These are phyloP conservation scores for Annulohypoxylon nitens DNA, from an alignment of 495 filamentous ascomycete genomes.

Conservation along the genomic window DNA sequence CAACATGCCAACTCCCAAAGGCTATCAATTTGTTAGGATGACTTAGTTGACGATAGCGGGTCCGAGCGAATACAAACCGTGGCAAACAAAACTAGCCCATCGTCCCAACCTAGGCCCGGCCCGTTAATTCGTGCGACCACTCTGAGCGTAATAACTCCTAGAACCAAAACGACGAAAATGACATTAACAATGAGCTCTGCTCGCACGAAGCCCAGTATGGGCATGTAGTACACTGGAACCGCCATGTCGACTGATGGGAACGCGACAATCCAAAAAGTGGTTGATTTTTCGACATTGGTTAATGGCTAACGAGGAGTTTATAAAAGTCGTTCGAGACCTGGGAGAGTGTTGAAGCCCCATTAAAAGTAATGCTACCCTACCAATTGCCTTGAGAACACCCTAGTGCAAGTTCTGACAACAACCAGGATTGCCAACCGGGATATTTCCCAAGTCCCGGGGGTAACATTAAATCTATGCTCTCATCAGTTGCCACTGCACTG, in stretches of 20 bases:
- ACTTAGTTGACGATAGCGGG: background rate
- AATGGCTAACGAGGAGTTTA: constrained; percentile 16
- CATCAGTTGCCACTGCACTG: background rate
- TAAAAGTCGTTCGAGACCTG: constrained; percentile 6
- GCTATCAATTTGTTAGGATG: constrained; percentile 19
- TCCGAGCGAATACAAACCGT: constrained; percentile 19
- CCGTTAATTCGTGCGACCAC: constrained; percentile 28
- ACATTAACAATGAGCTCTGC: constrained; percentile 30
- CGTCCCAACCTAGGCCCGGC: constrained; percentile 35
- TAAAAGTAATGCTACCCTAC: constrained; percentile 6
- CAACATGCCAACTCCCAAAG: constrained; percentile 33
- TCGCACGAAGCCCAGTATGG: constrained; percentile 22
- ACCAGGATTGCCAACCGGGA: background rate
- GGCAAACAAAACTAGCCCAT: constrained; percentile 22
- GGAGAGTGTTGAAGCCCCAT: background rate
- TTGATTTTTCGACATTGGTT: constrained; percentile 9
- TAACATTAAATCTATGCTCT: constrained; percentile 6
- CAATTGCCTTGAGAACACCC: background rate
- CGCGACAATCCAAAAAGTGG: constrained; percentile 1
- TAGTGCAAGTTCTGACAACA: background rate
- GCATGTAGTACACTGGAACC: constrained; percentile 21
- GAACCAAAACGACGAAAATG: constrained; percentile 27
- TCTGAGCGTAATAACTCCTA: constrained; percentile 16
- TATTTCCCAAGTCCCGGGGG: constrained; percentile 6
- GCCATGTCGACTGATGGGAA: constrained; percentile 19